Evolutionary conservation across 257 asterid genomes (phyloP).

Genomic region (Salvia splendens): DNA sequence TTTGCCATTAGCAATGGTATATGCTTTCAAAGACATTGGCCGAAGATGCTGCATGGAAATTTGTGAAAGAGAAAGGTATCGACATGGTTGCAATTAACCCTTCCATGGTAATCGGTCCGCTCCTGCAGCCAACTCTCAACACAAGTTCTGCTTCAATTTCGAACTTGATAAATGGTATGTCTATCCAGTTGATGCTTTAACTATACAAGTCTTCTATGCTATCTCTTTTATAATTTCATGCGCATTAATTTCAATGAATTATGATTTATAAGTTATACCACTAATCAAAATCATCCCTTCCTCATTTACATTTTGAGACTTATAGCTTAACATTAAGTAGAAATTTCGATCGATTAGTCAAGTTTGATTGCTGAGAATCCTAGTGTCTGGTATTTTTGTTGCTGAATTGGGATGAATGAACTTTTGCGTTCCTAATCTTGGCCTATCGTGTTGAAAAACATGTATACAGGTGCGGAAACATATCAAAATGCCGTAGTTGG

Average conservation of each 20-base stretch:
- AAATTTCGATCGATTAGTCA: background rate
- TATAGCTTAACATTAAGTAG: background rate
- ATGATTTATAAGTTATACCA: background rate
- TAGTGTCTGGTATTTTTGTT: background rate
- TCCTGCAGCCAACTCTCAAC: slow-evolving; percentile 62
- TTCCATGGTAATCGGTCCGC: background rate
- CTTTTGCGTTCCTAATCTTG: background rate
- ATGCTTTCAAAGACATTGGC: background rate
- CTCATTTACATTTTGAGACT: background rate
- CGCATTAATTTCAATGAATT: background rate
- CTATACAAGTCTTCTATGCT: background rate
- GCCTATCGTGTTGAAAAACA: background rate
- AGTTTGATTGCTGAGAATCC: slow-evolving; percentile 2
- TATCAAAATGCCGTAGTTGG: slow-evolving; percentile 52
- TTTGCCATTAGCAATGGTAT: background rate
- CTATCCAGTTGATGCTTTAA: slow-evolving; percentile 27
- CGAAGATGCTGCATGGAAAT: slow-evolving; percentile 10
- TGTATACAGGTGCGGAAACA: slow-evolving; percentile 59
- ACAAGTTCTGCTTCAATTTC: slow-evolving; percentile 57
- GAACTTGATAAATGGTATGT: slow-evolving; percentile 58
- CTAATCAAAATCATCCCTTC: background rate
- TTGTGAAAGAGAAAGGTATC: background rate
- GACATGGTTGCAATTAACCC: background rate
- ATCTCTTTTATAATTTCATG: background rate
- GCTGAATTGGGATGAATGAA: background rate